phyloP scores from a whole-genome alignment of 1,284 basidiomycete species.

The Malassezia arunalokei region DNA sequence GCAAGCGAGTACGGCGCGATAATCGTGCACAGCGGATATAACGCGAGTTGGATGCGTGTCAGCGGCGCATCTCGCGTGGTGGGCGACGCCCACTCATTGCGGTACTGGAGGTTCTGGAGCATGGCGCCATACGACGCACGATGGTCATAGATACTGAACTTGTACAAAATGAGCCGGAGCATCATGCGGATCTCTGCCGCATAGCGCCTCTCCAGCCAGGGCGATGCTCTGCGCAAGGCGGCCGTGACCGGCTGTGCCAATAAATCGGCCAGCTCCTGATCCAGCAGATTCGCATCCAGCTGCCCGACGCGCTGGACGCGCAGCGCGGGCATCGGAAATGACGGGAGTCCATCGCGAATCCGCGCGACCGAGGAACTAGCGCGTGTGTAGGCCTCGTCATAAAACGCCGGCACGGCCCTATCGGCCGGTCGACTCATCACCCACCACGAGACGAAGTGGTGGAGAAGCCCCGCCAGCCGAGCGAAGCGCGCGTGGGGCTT shows the following conservation, averaged over 20 bases:
- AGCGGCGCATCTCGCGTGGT: conserved; percentile 31
- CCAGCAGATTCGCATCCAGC: conserved; percentile 81
- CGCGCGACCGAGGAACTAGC: conserved; percentile 22
- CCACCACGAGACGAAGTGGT: not conserved
- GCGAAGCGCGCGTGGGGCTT: not conserved
- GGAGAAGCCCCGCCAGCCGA: not conserved
- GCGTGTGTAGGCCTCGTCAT: conserved; percentile 23
- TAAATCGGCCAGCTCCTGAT: conserved; percentile 72
- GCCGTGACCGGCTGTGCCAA: conserved; percentile 70
- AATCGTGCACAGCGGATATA: conserved; percentile 65
- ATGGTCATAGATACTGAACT: conserved; percentile 67
- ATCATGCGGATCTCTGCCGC: conserved; percentile 70
- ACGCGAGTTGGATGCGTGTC: conserved; percentile 23
- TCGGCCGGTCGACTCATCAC: not conserved
- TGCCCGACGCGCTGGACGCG: conserved; percentile 60
- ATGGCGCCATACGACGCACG: conserved; percentile 80
- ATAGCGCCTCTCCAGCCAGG: conserved; percentile 56
- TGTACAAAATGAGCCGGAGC: conserved; percentile 67
- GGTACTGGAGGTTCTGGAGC: conserved; percentile 64
- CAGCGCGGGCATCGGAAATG: conserved; percentile 37
- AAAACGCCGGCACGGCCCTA: conserved; percentile 21
- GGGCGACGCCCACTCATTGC: conserved; percentile 44
- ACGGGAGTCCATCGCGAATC: conserved; percentile 28
- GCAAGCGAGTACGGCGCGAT: conserved; percentile 66
- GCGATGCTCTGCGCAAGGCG: conserved; percentile 54